Evolutionary conservation across 2,329 filamentous ascomycete species (phyloP), one percentile per base, ranked within the genome.

Genomic region (Xylogone sp.): DNA sequence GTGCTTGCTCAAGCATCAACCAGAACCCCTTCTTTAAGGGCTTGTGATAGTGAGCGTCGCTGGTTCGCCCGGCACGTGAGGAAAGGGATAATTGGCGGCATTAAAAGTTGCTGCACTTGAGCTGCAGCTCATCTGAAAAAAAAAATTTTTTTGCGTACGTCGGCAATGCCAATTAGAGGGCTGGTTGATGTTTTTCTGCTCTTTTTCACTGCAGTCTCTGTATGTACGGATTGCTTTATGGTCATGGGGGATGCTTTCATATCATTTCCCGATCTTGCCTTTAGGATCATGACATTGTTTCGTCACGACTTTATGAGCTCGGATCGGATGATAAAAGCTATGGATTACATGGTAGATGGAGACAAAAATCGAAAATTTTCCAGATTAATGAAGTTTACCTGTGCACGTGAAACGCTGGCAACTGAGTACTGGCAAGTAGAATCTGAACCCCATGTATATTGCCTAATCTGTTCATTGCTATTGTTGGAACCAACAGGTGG

Each of bases 41-140:
- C 34, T 52, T 57, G 63, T 66, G 65, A 66, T 60, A 59, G 63
- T 62, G 66, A 67, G 65, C 58, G 61, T 56, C 49, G 57, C 61
- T 68, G 65, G 61, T 66, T 68, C 65, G 62, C 57, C 60, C 65
- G 65, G 59, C 54, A 54, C 60, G 58, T 55, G 64, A 56, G 64
- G 64, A 62, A 56, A 53, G 49, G 61, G 53, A 56, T 61, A 62
- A 64, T 62, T 54, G 53, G 57, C 56, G 56, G 58, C 59, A 64
- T 39, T 53, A 66, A 66, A 66, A 66, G 60, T 65, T 61, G 62
- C 63, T 65, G 61, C 59, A 56, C 53, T 27, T 45, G 54, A 51
- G 50, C 22, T 57, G 55, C 53, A 56, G 59, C 55, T 56, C 51
- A 45, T 53, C 45, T 47, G 52, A n/a, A n/a, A n/a, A n/a, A n/a